Conservation (phyloP, 2,329 filamentous ascomycete species). For the Exserohilum rostratum region DNA sequence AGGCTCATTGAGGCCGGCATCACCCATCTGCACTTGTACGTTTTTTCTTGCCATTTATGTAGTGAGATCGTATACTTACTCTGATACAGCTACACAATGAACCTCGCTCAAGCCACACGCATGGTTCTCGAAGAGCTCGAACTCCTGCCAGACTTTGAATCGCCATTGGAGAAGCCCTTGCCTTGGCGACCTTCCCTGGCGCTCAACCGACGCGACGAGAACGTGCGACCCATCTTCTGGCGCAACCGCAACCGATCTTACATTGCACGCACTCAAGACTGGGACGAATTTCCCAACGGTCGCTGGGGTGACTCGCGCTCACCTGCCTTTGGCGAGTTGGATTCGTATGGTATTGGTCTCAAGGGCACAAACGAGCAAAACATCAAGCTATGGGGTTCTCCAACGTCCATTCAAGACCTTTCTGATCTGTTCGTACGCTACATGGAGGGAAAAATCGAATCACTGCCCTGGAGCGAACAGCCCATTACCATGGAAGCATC, state of each 20-base stretch:
- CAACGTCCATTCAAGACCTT: conserved; percentile 78
- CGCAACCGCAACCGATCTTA: conserved; percentile 96
- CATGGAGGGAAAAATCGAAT: conserved; percentile 78
- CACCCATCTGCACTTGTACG: conserved; percentile 84
- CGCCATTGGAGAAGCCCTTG: conserved; percentile 84
- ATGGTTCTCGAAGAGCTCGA: conserved; percentile 92
- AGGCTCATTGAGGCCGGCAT: conserved; percentile 84
- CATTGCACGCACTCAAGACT: conserved; percentile 92
- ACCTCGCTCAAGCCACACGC: conserved; percentile 88
- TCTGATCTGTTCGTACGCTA: conserved; percentile 84
- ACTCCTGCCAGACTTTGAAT: conserved; percentile 77
- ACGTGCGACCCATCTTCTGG: conserved; percentile 98
- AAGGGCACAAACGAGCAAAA: conserved; percentile 97
- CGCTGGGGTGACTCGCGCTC: conserved; percentile 98
- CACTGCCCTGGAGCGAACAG: conserved; percentile 92
- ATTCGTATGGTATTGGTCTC: conserved; percentile 90
- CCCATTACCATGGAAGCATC: conserved; percentile 84
- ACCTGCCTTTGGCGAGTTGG: conserved; percentile 92
- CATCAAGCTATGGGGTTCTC: conserved; percentile 91
- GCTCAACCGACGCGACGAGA: conserved; percentile 86
- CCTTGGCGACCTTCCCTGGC: conserved; percentile 96
- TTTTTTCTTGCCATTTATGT: not conserved
- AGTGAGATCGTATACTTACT: conserved; percentile 12
- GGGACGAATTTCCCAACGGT: conserved; percentile 99
- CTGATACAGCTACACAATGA: conserved; percentile 83